Base-by-base conservation (phyloP, 2,329 filamentous ascomycete species). In the Thielaviopsis musarum region DNA sequence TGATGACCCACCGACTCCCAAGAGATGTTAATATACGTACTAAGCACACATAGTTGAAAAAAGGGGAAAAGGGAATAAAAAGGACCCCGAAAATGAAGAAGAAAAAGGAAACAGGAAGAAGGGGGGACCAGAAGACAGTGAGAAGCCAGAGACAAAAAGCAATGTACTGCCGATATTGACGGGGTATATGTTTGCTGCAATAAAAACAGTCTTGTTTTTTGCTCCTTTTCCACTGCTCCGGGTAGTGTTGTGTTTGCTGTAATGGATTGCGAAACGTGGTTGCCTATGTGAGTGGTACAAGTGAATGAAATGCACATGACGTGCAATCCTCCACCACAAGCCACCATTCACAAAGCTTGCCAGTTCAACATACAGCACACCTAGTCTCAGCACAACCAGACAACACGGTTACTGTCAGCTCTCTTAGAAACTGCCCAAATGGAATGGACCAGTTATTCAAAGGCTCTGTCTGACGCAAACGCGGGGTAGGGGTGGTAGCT, bases 1-100 rank as follows among this genome's bases (percentile, higher is more conserved):
- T 56, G 38, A 61, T 63, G 52, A 55, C 45, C 61, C 59, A 56
- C 59, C 62, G 30, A 63, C 62, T 59, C 54, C 59, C 54, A 56
- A 48, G 54, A 56, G 21, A 62, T 59, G 52, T 57, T 51, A 62
- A 62, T 59, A 52, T 41, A 59, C 56, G 56, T 53, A 38, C 59
- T 56, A 61, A 61, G 59, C 59, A 48, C 56, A 38, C 53, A 41
- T 41, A 19, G 38, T 22, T 52, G 21, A 28, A 57, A 61, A 51
- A 57, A 57, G 53, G 21, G 41, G 28, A 57, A 57, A 48, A 24
- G 17, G 17, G 38, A 45, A 45, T n/a, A 17, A 57, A 28, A 62
- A 59, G 57, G 52, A 52, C 15, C 56, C 48, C 24, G 53, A 56
- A 58, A 28, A 13, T 19, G 55, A 49, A 17, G 34, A 49, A 30